Conservation (phyloP, 2,329 filamentous ascomycete species). For the Curvularia spicifera region DNA sequence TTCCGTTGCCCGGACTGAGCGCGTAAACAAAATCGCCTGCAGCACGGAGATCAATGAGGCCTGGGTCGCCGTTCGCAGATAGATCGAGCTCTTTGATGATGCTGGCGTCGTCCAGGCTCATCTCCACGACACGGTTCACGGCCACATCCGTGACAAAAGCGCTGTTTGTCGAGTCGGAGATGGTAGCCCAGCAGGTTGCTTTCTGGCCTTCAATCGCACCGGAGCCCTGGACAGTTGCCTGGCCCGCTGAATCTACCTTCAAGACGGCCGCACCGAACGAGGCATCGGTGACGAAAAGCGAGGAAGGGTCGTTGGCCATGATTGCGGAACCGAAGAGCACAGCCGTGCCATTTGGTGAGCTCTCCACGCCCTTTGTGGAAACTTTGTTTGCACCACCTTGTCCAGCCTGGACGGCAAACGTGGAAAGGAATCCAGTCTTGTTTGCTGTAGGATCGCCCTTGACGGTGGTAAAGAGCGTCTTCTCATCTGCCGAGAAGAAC, state of each 20-base stretch:
- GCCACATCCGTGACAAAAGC: constrained; percentile 66
- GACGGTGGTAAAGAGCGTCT: constrained; percentile 61
- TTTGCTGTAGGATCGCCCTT: constrained; percentile 65
- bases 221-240: constrained; percentile 46
- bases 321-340: constrained; percentile 62
- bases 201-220: constrained; percentile 58
- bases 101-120: constrained; percentile 58
- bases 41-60: constrained; percentile 62
- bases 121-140: constrained; percentile 62
- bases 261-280: constrained; percentile 64
- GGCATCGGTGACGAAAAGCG: constrained; percentile 63
- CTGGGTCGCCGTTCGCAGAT: constrained; percentile 54
- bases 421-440: constrained; percentile 63
- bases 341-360: constrained; percentile 61
- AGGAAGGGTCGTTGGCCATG: constrained; percentile 52
- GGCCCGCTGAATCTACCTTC: constrained; percentile 46
- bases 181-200: constrained; percentile 65
- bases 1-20: constrained; percentile 61
- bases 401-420: constrained; percentile 55
- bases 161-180: constrained; percentile 57
- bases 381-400: constrained; percentile 11
- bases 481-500: constrained; percentile 64
- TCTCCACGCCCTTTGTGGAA: constrained; percentile 35
- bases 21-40: constrained; percentile 65
- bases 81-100: constrained; percentile 54